These are phyloP conservation scores for Boletus bicolor DNA, from an alignment of 768 basidiomycete genomes.

Conservation along the genomic window DNA sequence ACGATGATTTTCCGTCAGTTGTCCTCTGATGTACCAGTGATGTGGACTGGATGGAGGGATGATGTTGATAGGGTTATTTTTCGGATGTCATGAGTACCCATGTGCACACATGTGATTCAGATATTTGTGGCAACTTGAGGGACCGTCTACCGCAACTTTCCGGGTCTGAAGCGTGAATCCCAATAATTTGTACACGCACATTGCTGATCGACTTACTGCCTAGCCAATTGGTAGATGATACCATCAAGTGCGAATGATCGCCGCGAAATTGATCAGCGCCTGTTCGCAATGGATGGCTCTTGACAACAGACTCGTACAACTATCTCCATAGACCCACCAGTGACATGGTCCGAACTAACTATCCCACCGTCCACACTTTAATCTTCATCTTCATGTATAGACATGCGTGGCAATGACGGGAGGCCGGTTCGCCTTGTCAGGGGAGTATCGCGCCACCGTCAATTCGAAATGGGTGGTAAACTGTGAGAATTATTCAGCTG, in stretches of 20 bases:
- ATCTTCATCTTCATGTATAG: background rate
- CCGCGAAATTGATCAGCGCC: background rate
- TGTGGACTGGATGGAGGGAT: background rate
- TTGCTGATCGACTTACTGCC: background rate
- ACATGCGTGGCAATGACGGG: background rate
- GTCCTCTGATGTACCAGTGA: slow-evolving; percentile 7
- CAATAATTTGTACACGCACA: background rate
- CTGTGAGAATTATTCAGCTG: background rate
- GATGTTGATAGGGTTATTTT: background rate
- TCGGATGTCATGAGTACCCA: background rate
- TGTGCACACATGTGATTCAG: background rate
- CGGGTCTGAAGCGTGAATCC: background rate
- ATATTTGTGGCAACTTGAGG: background rate
- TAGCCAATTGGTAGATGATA: background rate
- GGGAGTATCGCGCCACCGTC: background rate
- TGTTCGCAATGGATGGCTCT: background rate
- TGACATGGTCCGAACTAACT: background rate
- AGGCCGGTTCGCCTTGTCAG: background rate
- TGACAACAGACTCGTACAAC: background rate
- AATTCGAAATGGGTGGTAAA: background rate
- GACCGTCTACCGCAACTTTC: background rate
- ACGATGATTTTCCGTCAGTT: background rate
- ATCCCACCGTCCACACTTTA: background rate
- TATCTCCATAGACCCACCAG: background rate
- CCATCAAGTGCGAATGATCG: background rate